Percentiles rank a stretch among this genome's conserved stretches.
These are phyloP conservation scores for Aegilops sharonensis DNA, from an alignment of 176 grass and related monocot genomes.

Conservation along the genomic window DNA sequence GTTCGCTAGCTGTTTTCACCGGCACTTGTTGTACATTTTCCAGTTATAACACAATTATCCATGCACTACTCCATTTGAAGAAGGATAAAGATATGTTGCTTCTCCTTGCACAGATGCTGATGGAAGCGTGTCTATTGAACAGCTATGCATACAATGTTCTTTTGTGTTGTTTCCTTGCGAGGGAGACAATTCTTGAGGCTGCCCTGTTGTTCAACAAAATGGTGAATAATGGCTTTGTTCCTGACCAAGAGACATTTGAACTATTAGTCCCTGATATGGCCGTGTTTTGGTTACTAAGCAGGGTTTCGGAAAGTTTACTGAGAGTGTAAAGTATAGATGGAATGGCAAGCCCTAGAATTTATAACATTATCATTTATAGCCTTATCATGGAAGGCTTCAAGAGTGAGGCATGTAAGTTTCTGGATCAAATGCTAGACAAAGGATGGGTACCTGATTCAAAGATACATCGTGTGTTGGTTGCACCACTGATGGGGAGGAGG, in stretches of 20 bases:
- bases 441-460: slow-evolving; percentile 60
- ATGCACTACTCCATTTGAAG: too few species aligned
- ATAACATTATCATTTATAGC: slow-evolving; percentile 50
- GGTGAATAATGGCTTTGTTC: slow-evolving; percentile 43
- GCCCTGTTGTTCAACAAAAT: slow-evolving; percentile 58
- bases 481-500: slow-evolving; percentile 8
- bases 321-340: slow-evolving; percentile 31
- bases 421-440: slow-evolving; percentile 66
- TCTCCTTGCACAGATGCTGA: too few species aligned
- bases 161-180: too few species aligned
- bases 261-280: slow-evolving; percentile 37
- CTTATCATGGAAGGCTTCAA: slow-evolving; percentile 57
- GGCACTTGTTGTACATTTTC: slow-evolving; percentile 35
- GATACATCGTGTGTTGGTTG: slow-evolving; percentile 52
- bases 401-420: slow-evolving; percentile 51
- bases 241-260: slow-evolving; percentile 51
- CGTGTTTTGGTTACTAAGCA: slow-evolving; percentile 35
- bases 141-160: too few species aligned
- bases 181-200: slow-evolving; percentile 10
- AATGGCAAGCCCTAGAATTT: slow-evolving; percentile 45
- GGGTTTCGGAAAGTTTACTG: slow-evolving; percentile 43
- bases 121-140: too few species aligned
- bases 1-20: slow-evolving; percentile 39
- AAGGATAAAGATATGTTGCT: too few species aligned
- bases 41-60: slow-evolving; percentile 45